phyloP scores from a whole-genome alignment of 2,329 filamentous ascomycete species.

The Sporothrix variecibatus region DNA sequence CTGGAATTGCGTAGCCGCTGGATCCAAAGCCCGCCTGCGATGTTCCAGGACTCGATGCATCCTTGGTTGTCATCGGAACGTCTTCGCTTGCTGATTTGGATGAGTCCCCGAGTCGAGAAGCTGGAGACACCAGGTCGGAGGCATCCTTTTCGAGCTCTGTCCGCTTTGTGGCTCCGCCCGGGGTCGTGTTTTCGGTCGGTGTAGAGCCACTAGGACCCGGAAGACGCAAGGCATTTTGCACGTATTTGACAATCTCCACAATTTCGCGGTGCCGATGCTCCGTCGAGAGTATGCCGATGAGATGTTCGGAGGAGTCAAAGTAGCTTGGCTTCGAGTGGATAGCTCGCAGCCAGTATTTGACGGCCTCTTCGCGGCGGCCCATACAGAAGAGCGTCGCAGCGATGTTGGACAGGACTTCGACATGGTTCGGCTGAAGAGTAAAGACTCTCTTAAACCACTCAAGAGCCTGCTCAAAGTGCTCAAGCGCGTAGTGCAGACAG shows the following conservation, averaged over 20 bases:
- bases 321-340: slow-evolving; percentile 82
- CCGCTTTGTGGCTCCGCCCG: background rate
- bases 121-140: background rate
- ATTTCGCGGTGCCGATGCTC: slow-evolving; percentile 82
- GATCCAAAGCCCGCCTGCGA: slow-evolving; percentile 63
- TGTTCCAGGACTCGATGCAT: slow-evolving; percentile 17
- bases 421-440: slow-evolving; percentile 63
- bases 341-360: slow-evolving; percentile 82
- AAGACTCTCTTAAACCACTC: slow-evolving; percentile 71
- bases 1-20: slow-evolving; percentile 82
- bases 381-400: slow-evolving; percentile 87
- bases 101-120: background rate
- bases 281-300: slow-evolving; percentile 82
- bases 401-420: slow-evolving; percentile 91
- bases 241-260: slow-evolving; percentile 80
- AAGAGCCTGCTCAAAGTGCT: slow-evolving; percentile 75
- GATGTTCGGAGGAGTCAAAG: slow-evolving; percentile 92
- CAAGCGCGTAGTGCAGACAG: slow-evolving; percentile 87
- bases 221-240: slow-evolving; percentile 71
- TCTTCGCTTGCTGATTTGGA: background rate
- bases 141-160: background rate
- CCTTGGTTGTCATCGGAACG: background rate
- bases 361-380: slow-evolving; percentile 78
- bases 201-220: slow-evolving; percentile 27
- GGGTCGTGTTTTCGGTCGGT: background rate